Evolutionary conservation across 805 yeast species (phyloP).

Genomic region (Komagataella pastoris): DNA sequence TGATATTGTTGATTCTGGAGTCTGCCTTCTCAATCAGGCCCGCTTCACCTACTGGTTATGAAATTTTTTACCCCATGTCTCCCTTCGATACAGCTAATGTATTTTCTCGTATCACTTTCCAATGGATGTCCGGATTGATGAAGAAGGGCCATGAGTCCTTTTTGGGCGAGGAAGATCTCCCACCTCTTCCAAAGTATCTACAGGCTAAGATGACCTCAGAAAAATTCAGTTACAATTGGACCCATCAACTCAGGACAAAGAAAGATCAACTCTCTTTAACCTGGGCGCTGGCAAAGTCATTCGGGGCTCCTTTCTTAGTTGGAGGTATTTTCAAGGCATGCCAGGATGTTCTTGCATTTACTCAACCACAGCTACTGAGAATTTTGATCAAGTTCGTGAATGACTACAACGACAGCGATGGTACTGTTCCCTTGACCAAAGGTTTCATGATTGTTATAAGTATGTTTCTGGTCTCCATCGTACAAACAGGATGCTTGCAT

Average conservation of each 20-base stretch:
- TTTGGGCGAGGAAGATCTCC: conserved; percentile 49
- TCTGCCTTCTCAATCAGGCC: conserved; percentile 20
- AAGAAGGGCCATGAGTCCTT: conserved; percentile 32
- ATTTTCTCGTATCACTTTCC: conserved; percentile 37
- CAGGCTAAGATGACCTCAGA: conserved; percentile 38
- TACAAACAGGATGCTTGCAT: conserved; percentile 67
- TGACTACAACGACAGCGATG: conserved; percentile 27
- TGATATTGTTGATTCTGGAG: conserved; percentile 31
- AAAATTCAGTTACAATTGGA: conserved; percentile 49
- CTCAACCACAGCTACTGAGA: conserved; percentile 77
- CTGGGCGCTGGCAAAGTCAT: conserved; percentile 48
- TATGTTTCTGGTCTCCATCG: conserved; percentile 66
- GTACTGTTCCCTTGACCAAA: conserved; percentile 46
- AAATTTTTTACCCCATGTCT: conserved; percentile 22
- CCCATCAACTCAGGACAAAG: conserved; percentile 26
- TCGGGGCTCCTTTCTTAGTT: conserved; percentile 55
- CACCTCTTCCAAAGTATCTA: conserved; percentile 59
- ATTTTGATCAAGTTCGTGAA: conserved; percentile 49
- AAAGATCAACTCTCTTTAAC: conserved; percentile 15
- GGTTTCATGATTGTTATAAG: conserved; percentile 66
- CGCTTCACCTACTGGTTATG: conserved; percentile 9
- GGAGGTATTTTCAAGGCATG: conserved; percentile 63
- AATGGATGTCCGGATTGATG: conserved; percentile 52
- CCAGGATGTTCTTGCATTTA: conserved; percentile 72
- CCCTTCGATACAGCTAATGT: conserved; percentile 35